Evolutionary conservation across 83 land plant species (phyloP).

Genomic region (Picea abies): DNA sequence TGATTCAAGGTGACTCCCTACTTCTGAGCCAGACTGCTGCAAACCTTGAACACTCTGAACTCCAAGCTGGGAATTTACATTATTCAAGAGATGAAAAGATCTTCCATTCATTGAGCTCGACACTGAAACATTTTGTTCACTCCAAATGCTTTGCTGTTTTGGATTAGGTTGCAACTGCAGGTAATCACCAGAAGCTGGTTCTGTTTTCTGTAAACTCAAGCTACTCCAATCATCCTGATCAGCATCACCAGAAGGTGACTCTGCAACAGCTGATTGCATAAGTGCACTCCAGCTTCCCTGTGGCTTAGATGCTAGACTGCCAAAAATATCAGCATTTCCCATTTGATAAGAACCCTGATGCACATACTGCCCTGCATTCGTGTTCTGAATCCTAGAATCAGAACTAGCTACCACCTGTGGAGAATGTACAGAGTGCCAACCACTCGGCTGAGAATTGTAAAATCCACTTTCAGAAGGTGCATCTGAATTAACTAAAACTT

Average conservation of each 20-base stretch:
- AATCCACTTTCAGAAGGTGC: conserved; percentile 49
- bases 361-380: conserved; percentile 22
- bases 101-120: conserved; percentile 28
- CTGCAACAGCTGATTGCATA: conserved; percentile 77
- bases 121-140: conserved; percentile 31
- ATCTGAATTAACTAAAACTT: conserved; percentile 38
- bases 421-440: conserved; percentile 1
- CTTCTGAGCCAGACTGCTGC: conserved; percentile 17
- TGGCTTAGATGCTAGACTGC: conserved; percentile 38
- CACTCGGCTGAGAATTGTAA: conserved; percentile 1
- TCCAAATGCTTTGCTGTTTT: conserved; percentile 30
- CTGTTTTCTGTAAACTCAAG: conserved; percentile 29
- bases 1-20: conserved; percentile 16
- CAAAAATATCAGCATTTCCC: conserved; percentile 24
- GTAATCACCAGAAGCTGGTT: conserved; percentile 24
- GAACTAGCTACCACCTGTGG: not conserved
- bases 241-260: conserved; percentile 49
- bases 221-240: conserved; percentile 62
- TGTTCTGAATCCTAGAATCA: conserved; percentile 20
- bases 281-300: conserved; percentile 84
- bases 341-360: conserved; percentile 22
- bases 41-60: conserved; percentile 23
- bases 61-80: conserved; percentile 22
- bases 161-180: conserved; percentile 20
- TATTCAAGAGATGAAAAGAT: conserved; percentile 26